Evolutionary conservation across 2,329 filamentous ascomycete genomes (phyloP).

Genomic region (Alternaria ethzedia): DNA sequence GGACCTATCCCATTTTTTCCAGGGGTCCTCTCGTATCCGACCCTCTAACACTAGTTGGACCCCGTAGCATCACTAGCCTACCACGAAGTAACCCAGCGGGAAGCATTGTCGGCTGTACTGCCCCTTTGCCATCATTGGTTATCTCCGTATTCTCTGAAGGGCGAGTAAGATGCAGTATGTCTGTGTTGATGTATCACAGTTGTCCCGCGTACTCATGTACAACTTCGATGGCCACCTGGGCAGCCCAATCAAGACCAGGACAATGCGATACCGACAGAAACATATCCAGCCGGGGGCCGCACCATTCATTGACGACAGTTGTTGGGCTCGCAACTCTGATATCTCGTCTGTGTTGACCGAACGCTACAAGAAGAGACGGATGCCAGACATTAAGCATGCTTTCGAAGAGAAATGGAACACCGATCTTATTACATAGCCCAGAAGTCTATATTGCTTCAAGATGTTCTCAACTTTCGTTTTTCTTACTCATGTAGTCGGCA

Average conservation of each 20-base stretch:
- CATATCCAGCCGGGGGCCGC: neutral
- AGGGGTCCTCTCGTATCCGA: neutral
- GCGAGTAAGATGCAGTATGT: neutral
- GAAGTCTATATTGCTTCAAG: neutral
- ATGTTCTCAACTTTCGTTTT: neutral
- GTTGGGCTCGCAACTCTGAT: too few species aligned
- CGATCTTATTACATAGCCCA: neutral
- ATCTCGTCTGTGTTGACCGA: too few species aligned
- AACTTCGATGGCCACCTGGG: neutral
- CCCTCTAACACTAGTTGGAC: neutral
- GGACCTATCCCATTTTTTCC: neutral
- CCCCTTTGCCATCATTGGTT: neutral
- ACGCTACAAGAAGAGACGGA: neutral
- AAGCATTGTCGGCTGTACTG: neutral
- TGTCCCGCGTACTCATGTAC: neutral
- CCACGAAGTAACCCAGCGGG: neutral
- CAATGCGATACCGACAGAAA: neutral
- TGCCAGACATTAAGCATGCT: neutral
- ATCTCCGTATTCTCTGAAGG: neutral
- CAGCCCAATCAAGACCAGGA: neutral
- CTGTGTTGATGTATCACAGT: neutral
- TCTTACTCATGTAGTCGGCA: accelerated
- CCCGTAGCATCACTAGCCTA: constrained; percentile 2
- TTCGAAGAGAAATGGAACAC: neutral
- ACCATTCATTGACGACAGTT: neutral